Evolutionary conservation across 2,329 filamentous ascomycete genomes (phyloP).

Genomic region (Beauveria bassiana): DNA sequence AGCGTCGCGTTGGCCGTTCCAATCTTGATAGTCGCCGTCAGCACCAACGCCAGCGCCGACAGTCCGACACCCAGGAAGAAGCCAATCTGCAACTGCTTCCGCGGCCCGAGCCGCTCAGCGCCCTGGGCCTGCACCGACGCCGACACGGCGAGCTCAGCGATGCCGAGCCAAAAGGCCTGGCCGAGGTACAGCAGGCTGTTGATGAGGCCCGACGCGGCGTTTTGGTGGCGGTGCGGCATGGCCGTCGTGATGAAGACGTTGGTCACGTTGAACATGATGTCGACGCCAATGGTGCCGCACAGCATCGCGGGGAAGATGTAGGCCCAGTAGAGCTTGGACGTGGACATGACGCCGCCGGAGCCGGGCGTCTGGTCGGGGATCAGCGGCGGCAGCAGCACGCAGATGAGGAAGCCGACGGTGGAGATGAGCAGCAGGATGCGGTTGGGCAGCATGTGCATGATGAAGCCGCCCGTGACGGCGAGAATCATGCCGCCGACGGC

Average conservation of each 20-base stretch:
- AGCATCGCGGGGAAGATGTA: conserved; percentile 66
- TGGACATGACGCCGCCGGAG: conserved; percentile 14
- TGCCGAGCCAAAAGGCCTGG: conserved; percentile 62
- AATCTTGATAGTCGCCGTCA: conserved; percentile 51
- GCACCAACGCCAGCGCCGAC: conserved; percentile 39
- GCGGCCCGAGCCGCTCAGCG: conserved; percentile 28
- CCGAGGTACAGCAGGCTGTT: conserved; percentile 65
- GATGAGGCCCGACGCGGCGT: conserved; percentile 62
- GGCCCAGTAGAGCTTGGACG: conserved; percentile 52
- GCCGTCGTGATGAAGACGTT: conserved; percentile 73
- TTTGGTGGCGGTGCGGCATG: conserved; percentile 58
- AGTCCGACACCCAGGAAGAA: conserved; percentile 60
- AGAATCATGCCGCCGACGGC: conserved; percentile 61
- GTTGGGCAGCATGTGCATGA: conserved; percentile 59
- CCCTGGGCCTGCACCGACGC: conserved; percentile 29
- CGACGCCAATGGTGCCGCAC: conserved; percentile 63
- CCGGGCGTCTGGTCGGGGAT: conserved; percentile 41
- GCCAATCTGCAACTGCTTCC: conserved; percentile 52
- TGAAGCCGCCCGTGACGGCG: conserved; percentile 52
- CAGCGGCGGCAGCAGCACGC: conserved; percentile 55
- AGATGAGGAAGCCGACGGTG: conserved; percentile 48
- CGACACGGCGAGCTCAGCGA: conserved; percentile 57
- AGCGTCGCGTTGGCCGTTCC: conserved; percentile 47
- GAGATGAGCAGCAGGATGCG: conserved; percentile 56
- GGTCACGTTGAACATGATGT: conserved; percentile 67